Evolutionary conservation across 2,329 filamentous ascomycete species (phyloP), one percentile per base, ranked within the genome.

Genomic region (Aschersonia sp.): DNA sequence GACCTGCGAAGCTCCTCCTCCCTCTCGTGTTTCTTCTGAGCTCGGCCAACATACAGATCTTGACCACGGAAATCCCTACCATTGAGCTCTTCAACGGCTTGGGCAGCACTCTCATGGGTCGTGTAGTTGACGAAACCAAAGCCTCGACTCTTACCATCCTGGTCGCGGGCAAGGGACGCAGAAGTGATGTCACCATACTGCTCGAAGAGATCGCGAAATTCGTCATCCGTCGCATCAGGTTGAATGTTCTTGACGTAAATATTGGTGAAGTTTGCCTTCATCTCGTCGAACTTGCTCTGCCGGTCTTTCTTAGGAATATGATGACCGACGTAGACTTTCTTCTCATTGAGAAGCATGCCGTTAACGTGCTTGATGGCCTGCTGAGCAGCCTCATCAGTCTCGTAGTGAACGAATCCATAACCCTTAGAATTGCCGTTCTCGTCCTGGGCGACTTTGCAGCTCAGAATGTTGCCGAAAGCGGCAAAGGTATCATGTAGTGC

Each of bases 201-300:
- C 76, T 92, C 86, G 60, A 98, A 97, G 46, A 97, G 76, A 53
- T 83, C 78, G 58, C 88, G 87, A 81, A 98, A 97, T 65, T 97
- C 85, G 7, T 97, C 89, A 52, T 98, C 92, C 50, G 80, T 84
- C 54, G 83, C 86, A 45, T 96, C 90, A 37, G 72, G 62, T 60
- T 82, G 79, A 58, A 98, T 84, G 75, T 98, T 98, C 83, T 98
- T 98, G 74, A 98, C 87, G 73, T 98, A 98, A 69, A 98, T 83
- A 69, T 98, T 98, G 75, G 92, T 98, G 79, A 94, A 98, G 78
- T 98, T 98, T 69, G 92, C 92, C 83, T 98, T 98, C 90, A 98
- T 98, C 78, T 98, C 92, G 75, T 98, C 92, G 60, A 97, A 97
- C 75, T 98, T 98, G 87, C 87, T 95, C 79, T 97, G 92, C 61